phyloP scores from a whole-genome alignment of 164 flowering plant genomes.

The Vitis cinerea region DNA sequence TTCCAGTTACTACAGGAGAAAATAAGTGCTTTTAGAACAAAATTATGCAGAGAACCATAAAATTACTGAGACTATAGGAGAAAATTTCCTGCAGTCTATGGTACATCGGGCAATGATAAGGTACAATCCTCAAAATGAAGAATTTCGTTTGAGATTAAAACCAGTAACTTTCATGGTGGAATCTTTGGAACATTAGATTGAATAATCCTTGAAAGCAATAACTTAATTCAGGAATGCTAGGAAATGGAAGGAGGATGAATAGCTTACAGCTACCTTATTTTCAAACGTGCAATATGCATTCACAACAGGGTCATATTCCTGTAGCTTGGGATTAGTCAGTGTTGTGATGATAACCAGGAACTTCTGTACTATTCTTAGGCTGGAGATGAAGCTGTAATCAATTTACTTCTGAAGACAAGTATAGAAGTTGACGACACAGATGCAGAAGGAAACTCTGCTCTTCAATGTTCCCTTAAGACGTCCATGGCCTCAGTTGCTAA shows the following conservation, averaged over 20 bases:
- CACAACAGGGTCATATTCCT: not conserved
- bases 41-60: too few relatives aligned
- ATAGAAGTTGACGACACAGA: slow-evolving; percentile 44
- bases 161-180: too few relatives aligned
- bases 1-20: too few relatives aligned
- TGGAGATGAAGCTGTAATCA: slow-evolving; percentile 46
- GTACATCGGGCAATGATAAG: too few relatives aligned
- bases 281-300: not conserved
- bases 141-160: too few relatives aligned
- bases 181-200: not conserved
- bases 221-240: not conserved
- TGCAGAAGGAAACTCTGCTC: slow-evolving; percentile 55
- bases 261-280: not conserved
- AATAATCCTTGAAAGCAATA: not conserved
- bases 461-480: slow-evolving; percentile 47
- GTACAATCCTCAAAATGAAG: too few relatives aligned
- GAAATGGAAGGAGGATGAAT: slow-evolving; percentile 2
- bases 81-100: too few relatives aligned
- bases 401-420: slow-evolving; percentile 44
- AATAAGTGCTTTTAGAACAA: too few relatives aligned
- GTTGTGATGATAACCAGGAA: not conserved
- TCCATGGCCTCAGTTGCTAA: slow-evolving; percentile 13
- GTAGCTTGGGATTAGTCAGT: not conserved
- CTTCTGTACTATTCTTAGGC: slow-evolving; percentile 30
- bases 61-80: too few relatives aligned